Conservation (phyloP, 169 alveolate species). For the Cryptosporidium sp. region DNA sequence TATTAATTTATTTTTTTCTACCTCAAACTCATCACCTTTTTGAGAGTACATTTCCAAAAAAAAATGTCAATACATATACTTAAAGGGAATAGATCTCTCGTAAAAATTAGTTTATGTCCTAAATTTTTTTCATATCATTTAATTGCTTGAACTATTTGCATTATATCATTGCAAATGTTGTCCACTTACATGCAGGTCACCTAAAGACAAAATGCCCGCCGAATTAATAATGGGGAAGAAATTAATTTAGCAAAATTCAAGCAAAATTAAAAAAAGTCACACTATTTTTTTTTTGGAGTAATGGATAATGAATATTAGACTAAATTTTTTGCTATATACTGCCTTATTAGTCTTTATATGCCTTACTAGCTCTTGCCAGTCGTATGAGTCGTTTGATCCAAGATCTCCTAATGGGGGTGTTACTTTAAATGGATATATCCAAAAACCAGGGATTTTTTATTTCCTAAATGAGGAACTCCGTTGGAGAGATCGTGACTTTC, state of each 20-base stretch:
- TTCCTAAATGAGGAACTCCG: slow-evolving; percentile 63
- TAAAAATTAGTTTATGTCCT: background rate
- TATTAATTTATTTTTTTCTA: slow-evolving; percentile 14
- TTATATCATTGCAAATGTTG: slow-evolving; percentile 17
- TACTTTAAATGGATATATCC: slow-evolving; percentile 61
- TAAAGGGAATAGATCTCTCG: background rate
- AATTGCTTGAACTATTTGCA: slow-evolving; percentile 20
- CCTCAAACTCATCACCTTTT: background rate
- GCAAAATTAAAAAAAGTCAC: background rate
- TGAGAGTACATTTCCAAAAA: slow-evolving; percentile 10
- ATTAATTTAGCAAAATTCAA: background rate
- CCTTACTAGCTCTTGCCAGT: background rate
- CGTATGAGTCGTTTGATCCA: slow-evolving; percentile 2
- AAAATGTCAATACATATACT: background rate
- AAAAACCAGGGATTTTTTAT: slow-evolving; percentile 72
- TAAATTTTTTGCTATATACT: background rate
- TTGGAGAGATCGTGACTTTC: slow-evolving; percentile 74
- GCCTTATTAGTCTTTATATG: background rate
- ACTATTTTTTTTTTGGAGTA: background rate
- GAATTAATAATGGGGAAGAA: background rate
- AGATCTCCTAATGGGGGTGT: slow-evolving; percentile 71
- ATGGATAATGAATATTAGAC: background rate
- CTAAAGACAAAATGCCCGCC: slow-evolving; percentile 55
- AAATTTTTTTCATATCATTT: slow-evolving; percentile 14
- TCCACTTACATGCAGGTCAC: slow-evolving; percentile 75